Evolutionary conservation across 176 grass and related monocot genomes (phyloP).

Genomic region (Aegilops sharonensis): DNA sequence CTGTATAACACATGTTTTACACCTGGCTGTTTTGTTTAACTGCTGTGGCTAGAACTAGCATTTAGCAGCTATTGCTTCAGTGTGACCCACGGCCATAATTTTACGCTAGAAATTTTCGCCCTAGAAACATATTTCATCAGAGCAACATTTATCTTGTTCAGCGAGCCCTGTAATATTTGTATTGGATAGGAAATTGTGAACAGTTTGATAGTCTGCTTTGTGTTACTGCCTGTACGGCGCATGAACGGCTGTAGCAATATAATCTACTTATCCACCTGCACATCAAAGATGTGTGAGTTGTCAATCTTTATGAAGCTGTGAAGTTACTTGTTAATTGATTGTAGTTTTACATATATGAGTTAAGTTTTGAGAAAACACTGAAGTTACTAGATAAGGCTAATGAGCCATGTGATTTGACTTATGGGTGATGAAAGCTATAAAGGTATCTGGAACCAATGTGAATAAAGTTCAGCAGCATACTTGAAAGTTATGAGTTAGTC

Average conservation of each 20-base stretch:
- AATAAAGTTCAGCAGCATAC: slow-evolving; percentile 1
- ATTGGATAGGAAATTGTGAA: not conserved
- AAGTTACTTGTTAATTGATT: not conserved
- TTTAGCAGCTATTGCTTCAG: not conserved
- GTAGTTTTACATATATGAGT: not conserved
- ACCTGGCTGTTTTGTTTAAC: not conserved
- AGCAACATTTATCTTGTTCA: not conserved
- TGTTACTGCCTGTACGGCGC: not conserved
- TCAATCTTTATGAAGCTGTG: not conserved
- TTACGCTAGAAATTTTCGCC: not conserved
- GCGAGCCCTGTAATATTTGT: not conserved
- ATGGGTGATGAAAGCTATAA: slow-evolving; percentile 3
- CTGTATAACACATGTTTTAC: not conserved
- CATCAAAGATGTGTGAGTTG: not conserved
- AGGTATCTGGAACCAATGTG: not conserved
- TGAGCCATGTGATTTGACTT: not conserved
- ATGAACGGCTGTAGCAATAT: not conserved
- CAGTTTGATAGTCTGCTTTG: not conserved
- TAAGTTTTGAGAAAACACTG: not conserved
- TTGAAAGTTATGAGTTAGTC: not conserved
- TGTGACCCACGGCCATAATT: not conserved
- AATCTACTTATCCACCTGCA: not conserved
- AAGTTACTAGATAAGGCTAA: slow-evolving; percentile 2
- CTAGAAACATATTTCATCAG: not conserved
- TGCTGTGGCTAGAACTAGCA: not conserved